These are phyloP conservation scores for Lasiodiplodia gonubiensis DNA, from an alignment of 2,329 filamentous ascomycete genomes.

Conservation along the genomic window DNA sequence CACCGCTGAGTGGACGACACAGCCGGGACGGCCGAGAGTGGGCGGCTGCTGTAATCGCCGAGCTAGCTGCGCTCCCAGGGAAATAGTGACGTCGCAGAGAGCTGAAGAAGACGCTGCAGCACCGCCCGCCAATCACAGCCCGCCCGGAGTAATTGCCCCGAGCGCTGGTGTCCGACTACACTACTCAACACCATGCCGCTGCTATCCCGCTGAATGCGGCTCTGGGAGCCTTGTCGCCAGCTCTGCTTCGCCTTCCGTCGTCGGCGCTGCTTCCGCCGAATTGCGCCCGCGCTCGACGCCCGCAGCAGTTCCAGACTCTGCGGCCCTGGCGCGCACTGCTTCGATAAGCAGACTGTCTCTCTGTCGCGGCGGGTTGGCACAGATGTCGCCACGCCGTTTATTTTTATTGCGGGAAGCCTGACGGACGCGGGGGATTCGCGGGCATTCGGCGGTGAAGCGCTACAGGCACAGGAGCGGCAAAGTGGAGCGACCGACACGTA, in stretches of 20 bases:
- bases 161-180: slow-evolving; percentile 18
- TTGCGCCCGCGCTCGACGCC: not conserved
- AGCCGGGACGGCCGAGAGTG: slow-evolving; percentile 3
- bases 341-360: not conserved
- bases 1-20: slow-evolving; percentile 18
- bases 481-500: slow-evolving; percentile 26
- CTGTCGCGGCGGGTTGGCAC: not conserved
- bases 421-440: slow-evolving; percentile 19
- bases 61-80: not conserved
- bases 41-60: slow-evolving; percentile 14
- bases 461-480: slow-evolving; percentile 10
- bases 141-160: slow-evolving; percentile 12
- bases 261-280: no score
- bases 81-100: slow-evolving; percentile 5
- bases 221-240: not conserved
- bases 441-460: slow-evolving; percentile 17
- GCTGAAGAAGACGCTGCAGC: slow-evolving; percentile 2
- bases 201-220: not conserved
- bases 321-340: not conserved
- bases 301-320: not conserved
- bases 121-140: slow-evolving; percentile 14
- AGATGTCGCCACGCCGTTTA: not conserved
- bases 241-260: not conserved
- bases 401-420: slow-evolving; percentile 3
- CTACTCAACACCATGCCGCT: slow-evolving; percentile 11